Evolutionary conservation across 441 rosid genomes (phyloP).

Genomic region (Erysimum cheiri): DNA sequence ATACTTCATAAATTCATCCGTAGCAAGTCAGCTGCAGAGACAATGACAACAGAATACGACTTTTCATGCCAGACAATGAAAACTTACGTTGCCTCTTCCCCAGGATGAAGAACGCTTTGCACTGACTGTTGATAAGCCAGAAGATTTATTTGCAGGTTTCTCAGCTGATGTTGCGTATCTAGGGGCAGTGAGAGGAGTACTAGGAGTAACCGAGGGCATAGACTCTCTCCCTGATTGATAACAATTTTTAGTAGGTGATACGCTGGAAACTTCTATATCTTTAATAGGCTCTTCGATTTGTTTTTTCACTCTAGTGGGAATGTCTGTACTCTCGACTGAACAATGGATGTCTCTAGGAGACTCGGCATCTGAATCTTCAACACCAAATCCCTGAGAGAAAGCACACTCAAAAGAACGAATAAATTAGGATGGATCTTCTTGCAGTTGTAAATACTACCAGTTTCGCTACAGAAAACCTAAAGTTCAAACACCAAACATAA

Average conservation of each 20-base stretch:
- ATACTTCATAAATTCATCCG: background rate
- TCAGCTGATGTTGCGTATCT: constrained; percentile 66
- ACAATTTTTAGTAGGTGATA: constrained; percentile 60
- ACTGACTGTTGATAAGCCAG: constrained; percentile 56
- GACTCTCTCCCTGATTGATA: constrained; percentile 78
- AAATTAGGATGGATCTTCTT: background rate
- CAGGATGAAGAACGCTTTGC: constrained; percentile 78
- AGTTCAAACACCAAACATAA: constrained; percentile 21
- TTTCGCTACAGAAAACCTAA: constrained; percentile 18
- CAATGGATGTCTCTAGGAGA: constrained; percentile 66
- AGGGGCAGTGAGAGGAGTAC: constrained; percentile 58
- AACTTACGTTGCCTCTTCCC: constrained; percentile 87
- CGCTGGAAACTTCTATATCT: constrained; percentile 59
- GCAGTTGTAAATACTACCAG: constrained; percentile 6
- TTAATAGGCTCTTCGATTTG: constrained; percentile 55
- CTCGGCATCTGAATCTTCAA: constrained; percentile 84
- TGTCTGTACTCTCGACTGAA: constrained; percentile 56
- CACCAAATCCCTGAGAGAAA: constrained; percentile 72
- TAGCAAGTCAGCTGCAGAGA: background rate
- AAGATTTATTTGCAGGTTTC: constrained; percentile 63
- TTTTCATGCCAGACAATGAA: constrained; percentile 22
- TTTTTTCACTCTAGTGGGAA: constrained; percentile 55
- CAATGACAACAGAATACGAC: constrained; percentile 3
- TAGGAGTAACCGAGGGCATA: constrained; percentile 70
- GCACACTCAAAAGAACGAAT: constrained; percentile 1